Evolutionary conservation across 495 filamentous ascomycete species (phyloP), one percentile per base, ranked within the genome.

Genomic region (Podospora pseudoanserina): DNA sequence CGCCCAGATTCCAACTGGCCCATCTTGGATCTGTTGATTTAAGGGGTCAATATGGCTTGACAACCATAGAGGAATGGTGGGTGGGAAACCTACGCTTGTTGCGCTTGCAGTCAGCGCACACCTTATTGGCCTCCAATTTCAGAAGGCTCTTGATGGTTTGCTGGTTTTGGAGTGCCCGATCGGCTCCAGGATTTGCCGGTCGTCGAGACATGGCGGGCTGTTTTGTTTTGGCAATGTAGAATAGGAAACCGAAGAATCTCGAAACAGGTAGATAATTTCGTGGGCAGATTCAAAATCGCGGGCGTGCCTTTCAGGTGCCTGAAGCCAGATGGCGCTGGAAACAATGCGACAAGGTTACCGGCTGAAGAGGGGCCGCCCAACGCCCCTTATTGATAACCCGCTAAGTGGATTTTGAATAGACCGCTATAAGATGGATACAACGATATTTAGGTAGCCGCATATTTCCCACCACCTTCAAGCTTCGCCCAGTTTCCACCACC

Each of bases 31-130:
- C 92, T 96, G 76, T 34, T 62, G 60, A 28, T 5, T 23, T 23
- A 54, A 57, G 15, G 13, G 54, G 68, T 79, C 60, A 77, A 70
- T 58, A 9, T 49, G 28, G 49, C 5, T 44, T 18, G 61, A 23
- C 34, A 44, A 63, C 16, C 26, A 28, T 18, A 30, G 26, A 32
- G 59, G 1, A 15, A 23, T 30, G 26, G n/a, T 23, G 57, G 15
- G 32, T 23, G 28, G n/a, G 19, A 66, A 44, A 84, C 90, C 76
- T 75, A 96, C 94, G 95, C 77, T 98, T 98, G 79, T 97, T 98
- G 77, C 92, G 87, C 84, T 99, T 99, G 86, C 95, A 99, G 76
- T 99, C 95, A 54, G 95, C 95, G 85, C 95, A 99, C 75, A 88
- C 88, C 82, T 97, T 98, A 82, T 99, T 99, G 66, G 85, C 78